phyloP scores from a whole-genome alignment of 306 rosid species.

The Cajanus cajan region DNA sequence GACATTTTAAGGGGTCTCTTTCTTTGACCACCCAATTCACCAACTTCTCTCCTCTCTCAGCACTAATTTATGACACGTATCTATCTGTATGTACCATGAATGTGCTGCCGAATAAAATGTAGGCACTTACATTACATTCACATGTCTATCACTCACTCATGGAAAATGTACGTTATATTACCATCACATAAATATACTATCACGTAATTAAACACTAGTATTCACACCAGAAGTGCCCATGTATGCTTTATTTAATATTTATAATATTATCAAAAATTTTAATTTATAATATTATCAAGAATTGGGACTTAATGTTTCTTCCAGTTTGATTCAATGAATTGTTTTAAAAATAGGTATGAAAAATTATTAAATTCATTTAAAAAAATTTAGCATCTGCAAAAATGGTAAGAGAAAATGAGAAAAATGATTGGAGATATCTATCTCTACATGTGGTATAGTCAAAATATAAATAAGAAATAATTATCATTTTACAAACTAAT shows the following conservation, averaged over 20 bases:
- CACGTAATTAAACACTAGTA: not conserved
- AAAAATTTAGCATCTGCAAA: not conserved
- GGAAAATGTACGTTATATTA: not conserved
- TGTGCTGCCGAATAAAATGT: not conserved
- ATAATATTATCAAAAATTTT: not conserved
- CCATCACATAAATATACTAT: not conserved
- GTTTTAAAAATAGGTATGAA: not conserved
- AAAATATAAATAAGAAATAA: too few species aligned
- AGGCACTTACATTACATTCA: not conserved
- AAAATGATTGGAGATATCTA: too few species aligned
- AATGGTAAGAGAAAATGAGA: not conserved
- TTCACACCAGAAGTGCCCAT: not conserved
- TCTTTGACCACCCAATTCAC: constrained; percentile 29
- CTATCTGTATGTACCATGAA: not conserved
- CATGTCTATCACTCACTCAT: not conserved
- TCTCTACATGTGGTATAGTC: too few species aligned
- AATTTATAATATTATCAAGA: too few species aligned
- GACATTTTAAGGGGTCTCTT: constrained; percentile 8
- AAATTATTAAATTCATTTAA: not conserved
- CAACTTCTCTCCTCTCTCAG: not conserved
- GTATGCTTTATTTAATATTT: not conserved
- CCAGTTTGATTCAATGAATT: not conserved
- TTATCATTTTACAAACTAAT: too few species aligned
- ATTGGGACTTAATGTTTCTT: not conserved
- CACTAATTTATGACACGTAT: not conserved